phyloP scores from a whole-genome alignment of 768 basidiomycete genomes.

The Rhizopogon vulgaris region DNA sequence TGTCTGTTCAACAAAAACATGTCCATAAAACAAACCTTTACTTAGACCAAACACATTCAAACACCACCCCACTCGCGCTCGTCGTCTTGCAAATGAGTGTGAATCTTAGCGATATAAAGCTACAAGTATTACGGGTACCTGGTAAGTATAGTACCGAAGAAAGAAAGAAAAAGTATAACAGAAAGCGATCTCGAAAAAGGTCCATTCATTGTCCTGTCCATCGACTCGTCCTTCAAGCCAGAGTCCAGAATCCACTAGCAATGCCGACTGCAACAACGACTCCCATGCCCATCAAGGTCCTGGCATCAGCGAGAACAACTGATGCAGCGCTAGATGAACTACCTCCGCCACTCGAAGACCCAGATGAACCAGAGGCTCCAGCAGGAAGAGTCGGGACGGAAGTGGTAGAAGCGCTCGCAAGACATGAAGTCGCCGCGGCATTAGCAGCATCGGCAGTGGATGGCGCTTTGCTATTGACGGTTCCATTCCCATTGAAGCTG shows the following conservation, averaged over 20 bases:
- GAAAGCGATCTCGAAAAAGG: background rate
- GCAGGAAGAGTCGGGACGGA: slow-evolving; percentile 53
- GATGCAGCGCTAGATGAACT: slow-evolving; percentile 18
- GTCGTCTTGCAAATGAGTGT: background rate
- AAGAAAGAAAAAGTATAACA: background rate
- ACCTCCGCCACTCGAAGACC: slow-evolving; percentile 14
- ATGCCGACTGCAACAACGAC: slow-evolving; percentile 30
- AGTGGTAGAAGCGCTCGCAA: slow-evolving; percentile 56
- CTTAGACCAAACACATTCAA: background rate
- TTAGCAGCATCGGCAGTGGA: slow-evolving; percentile 41
- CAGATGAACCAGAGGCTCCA: slow-evolving; percentile 14
- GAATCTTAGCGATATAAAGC: background rate
- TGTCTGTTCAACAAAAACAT: background rate
- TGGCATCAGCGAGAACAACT: slow-evolving; percentile 21
- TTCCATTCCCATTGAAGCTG: slow-evolving; percentile 81
- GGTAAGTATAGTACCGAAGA: background rate
- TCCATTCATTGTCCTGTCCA: slow-evolving; percentile 6
- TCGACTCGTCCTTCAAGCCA: slow-evolving; percentile 22
- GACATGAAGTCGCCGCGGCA: slow-evolving; percentile 59
- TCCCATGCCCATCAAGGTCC: slow-evolving; percentile 32
- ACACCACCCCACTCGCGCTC: background rate
- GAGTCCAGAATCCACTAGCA: slow-evolving; percentile 38
- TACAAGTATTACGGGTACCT: background rate
- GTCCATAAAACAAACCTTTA: background rate
- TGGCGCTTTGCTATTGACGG: slow-evolving; percentile 55